Percentiles rank a stretch among this genome's conserved stretches.
These are phyloP conservation scores for Biscogniauxia mediterranea DNA, from an alignment of 2,329 filamentous ascomycete species.

Conservation along the genomic window DNA sequence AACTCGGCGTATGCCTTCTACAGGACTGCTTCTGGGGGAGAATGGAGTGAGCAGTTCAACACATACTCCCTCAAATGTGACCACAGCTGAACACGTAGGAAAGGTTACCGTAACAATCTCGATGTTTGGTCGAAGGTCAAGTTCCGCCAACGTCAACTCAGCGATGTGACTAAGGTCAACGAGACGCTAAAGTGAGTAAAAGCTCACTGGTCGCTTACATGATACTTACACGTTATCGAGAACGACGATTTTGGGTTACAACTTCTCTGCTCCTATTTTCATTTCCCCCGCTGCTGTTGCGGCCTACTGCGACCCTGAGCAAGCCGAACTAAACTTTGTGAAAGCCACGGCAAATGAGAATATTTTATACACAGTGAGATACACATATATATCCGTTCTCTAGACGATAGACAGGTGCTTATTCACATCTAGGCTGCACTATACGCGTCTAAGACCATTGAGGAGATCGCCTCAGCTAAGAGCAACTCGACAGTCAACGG, in stretches of 20 bases:
- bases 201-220: slow-evolving; percentile 14
- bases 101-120: slow-evolving; percentile 50
- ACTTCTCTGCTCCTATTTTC: slow-evolving; percentile 48
- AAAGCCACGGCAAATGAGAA: slow-evolving; percentile 43
- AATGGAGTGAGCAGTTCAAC: slow-evolving; percentile 35
- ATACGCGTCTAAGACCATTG: background rate
- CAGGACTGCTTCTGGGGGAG: slow-evolving; percentile 47
- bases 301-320: slow-evolving; percentile 39
- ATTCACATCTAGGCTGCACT: background rate
- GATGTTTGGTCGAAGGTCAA: slow-evolving; percentile 46
- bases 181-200: slow-evolving; percentile 31
- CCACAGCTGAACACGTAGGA: background rate
- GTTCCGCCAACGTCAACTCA: slow-evolving; percentile 2
- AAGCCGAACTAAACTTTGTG: slow-evolving; percentile 47
- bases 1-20: slow-evolving; percentile 47
- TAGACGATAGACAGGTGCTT: background rate
- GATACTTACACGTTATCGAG: slow-evolving; percentile 28
- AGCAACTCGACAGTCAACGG: background rate
- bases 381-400: background rate
- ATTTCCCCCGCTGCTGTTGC: slow-evolving; percentile 47
- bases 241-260: slow-evolving; percentile 45
- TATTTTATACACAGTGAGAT: slow-evolving; percentile 44
- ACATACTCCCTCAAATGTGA: background rate
- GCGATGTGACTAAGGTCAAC: slow-evolving; percentile 1
- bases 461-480: background rate